These are phyloP conservation scores for Solanum aculeatissimum DNA, from an alignment of 305 asterid genomes.

Conservation along the genomic window DNA sequence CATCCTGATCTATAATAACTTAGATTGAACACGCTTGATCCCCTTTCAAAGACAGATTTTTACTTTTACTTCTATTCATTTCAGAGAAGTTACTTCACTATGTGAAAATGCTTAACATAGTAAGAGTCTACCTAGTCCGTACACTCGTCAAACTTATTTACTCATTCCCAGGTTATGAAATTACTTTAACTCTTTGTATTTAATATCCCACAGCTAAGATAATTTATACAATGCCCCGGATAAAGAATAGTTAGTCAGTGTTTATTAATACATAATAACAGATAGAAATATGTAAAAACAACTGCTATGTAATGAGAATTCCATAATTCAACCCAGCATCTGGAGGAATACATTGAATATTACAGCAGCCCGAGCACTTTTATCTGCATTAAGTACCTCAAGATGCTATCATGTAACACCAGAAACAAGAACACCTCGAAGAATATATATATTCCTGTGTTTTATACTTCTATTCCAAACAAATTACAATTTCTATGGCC, in stretches of 20 bases:
- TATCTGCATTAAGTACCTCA: neutral
- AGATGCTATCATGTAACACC: neutral
- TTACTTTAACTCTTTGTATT: neutral
- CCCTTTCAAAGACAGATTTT: neutral
- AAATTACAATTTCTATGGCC: neutral
- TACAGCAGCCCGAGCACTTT: neutral
- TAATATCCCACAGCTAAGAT: neutral
- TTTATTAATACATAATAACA: neutral
- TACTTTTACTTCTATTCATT: neutral
- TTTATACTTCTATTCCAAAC: neutral
- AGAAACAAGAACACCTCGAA: neutral
- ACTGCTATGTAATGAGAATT: neutral
- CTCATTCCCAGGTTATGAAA: neutral
- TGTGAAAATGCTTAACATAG: neutral
- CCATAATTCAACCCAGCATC: neutral
- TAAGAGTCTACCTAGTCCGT: neutral
- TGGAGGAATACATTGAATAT: neutral
- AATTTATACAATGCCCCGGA: neutral
- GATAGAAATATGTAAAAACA: neutral
- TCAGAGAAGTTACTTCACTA: neutral
- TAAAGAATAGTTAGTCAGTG: neutral
- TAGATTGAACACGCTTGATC: neutral
- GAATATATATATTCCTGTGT: neutral
- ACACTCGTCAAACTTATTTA: neutral
- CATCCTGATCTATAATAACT: neutral